Conservation (phyloP, 495 filamentous ascomycete genomes). For the Xylaria bambusicola region DNA sequence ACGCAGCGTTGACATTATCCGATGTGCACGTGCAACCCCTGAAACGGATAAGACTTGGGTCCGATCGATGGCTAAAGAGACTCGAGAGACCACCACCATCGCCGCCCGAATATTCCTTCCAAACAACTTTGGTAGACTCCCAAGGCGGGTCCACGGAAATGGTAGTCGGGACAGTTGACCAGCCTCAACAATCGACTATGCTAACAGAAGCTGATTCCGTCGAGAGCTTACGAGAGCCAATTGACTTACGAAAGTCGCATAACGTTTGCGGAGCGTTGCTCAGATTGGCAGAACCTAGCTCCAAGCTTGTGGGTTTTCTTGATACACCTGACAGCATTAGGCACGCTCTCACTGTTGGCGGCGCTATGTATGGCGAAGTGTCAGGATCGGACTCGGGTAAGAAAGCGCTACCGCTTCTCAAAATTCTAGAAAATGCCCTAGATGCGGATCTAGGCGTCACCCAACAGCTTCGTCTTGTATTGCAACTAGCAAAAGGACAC, state of each 20-base stretch:
- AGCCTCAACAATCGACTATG: neutral
- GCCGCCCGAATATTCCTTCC: neutral
- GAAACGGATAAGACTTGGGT: constrained; percentile 1
- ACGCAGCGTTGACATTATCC: neutral
- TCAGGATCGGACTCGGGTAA: neutral
- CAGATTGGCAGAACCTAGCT: neutral
- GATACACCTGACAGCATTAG: constrained; percentile 1
- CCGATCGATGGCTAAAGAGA: neutral
- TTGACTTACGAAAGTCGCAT: constrained; percentile 1
- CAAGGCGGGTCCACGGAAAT: neutral
- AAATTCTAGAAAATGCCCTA: neutral
- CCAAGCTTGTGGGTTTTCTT: neutral
- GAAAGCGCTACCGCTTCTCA: neutral
- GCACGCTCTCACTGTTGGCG: constrained; percentile 2
- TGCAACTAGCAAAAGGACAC: constrained; percentile 1
- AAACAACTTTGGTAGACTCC: neutral
- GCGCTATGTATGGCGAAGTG: neutral
- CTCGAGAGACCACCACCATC: too few relatives aligned
- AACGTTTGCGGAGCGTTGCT: constrained; percentile 8
- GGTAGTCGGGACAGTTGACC: neutral
- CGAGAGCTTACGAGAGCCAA: neutral
- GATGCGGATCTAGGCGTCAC: constrained; percentile 3
- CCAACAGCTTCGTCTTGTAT: constrained; percentile 7
- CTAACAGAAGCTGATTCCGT: neutral
- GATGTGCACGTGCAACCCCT: neutral